These are phyloP conservation scores for Coniosporium tulheliwenetii DNA, from an alignment of 2,329 filamentous ascomycete genomes.

Conservation along the genomic window DNA sequence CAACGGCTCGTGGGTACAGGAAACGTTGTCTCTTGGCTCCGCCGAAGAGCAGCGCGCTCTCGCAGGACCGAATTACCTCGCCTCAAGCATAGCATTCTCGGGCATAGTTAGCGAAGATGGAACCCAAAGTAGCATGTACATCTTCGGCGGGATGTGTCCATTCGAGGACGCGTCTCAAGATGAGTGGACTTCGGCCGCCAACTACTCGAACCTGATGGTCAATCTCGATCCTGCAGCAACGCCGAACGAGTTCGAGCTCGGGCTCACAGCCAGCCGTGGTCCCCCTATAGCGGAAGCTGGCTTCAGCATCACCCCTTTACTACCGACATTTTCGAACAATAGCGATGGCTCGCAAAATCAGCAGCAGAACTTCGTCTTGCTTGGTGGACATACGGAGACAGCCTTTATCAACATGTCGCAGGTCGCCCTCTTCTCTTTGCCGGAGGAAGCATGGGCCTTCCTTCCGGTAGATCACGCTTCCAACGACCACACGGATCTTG, in stretches of 20 bases:
- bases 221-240: slow-evolving; percentile 38
- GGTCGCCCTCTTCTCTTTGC: slow-evolving; percentile 72
- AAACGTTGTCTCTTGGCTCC: slow-evolving; percentile 18
- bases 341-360: slow-evolving; percentile 48
- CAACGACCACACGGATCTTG: slow-evolving; percentile 38
- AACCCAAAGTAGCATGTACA: slow-evolving; percentile 45
- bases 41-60: slow-evolving; percentile 17
- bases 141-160: slow-evolving; percentile 87
- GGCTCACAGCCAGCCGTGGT: slow-evolving; percentile 36
- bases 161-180: slow-evolving; percentile 22
- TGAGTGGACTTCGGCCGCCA: slow-evolving; percentile 51
- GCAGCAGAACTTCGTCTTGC: slow-evolving; percentile 61
- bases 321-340: slow-evolving; percentile 52
- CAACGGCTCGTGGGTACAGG: slow-evolving; percentile 40
- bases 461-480: slow-evolving; percentile 43
- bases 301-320: slow-evolving; percentile 63
- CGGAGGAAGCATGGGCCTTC: slow-evolving; percentile 77
- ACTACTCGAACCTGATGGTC: slow-evolving; percentile 71
- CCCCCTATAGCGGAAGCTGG: slow-evolving; percentile 71
- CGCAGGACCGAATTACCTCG: slow-evolving; percentile 40
- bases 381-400: slow-evolving; percentile 68
- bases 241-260: slow-evolving; percentile 27
- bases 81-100: slow-evolving; percentile 52
- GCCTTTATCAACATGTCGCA: slow-evolving; percentile 95
- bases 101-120: slow-evolving; percentile 37